These are phyloP conservation scores for Podaxis rugospora DNA, from an alignment of 768 basidiomycete species.

Conservation along the genomic window DNA sequence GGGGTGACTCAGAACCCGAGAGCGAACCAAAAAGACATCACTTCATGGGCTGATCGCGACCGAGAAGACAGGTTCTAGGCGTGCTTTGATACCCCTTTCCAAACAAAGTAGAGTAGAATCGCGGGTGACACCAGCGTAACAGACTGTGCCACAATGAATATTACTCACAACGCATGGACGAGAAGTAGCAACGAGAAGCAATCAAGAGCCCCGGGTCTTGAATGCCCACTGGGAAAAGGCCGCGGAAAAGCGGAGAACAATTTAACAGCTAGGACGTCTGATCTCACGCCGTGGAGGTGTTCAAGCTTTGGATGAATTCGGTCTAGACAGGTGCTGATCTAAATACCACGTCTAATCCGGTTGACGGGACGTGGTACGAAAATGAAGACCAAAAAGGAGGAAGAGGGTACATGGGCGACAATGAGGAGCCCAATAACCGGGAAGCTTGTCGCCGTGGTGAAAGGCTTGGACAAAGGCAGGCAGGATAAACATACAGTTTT, in stretches of 20 bases:
- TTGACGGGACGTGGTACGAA: conserved; percentile 20
- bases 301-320: neutral
- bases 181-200: neutral
- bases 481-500: too few relatives aligned
- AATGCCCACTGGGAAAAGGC: neutral
- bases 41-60: neutral
- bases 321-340: neutral
- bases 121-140: neutral
- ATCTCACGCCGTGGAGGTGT: neutral
- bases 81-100: neutral
- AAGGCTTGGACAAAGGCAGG: too few relatives aligned
- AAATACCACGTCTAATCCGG: conserved; percentile 1
- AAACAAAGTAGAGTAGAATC: neutral
- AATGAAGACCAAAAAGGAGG: conserved; percentile 24
- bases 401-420: conserved; percentile 16
- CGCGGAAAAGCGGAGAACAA: neutral
- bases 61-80: neutral
- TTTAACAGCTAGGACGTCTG: neutral
- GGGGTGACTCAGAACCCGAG: too few relatives aligned
- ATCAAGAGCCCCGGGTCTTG: neutral
- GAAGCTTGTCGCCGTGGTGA: too few relatives aligned
- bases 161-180: neutral
- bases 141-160: neutral
- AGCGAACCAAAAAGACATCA: neutral
- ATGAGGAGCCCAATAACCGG: conserved; percentile 10